A percentile compares a stretch with the other conserved stretches of the same genome.
Conservation (phyloP, 2,329 filamentous ascomycete genomes). For the Fusarium sterilihyphosum region DNA sequence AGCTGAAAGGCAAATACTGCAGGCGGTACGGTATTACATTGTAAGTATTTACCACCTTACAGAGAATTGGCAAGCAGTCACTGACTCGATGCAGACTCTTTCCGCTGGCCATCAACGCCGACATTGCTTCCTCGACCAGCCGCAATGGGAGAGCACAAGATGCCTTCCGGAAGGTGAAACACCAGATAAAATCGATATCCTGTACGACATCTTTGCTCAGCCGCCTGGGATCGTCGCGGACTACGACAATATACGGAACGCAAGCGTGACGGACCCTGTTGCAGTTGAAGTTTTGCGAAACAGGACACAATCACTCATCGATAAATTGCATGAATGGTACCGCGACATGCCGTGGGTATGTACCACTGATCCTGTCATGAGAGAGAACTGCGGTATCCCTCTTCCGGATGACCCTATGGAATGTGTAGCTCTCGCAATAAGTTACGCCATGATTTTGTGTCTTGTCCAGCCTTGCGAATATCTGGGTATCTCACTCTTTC, state of each 20-base stretch:
- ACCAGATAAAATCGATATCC: neutral
- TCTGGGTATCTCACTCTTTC: neutral
- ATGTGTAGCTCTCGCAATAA: neutral
- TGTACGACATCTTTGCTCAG: slow-evolving; percentile 16
- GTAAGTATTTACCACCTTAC: neutral
- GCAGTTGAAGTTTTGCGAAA: neutral
- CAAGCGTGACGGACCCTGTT: neutral
- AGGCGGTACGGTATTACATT: slow-evolving; percentile 6
- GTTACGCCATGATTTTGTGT: slow-evolving; percentile 16
- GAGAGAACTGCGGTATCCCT: neutral
- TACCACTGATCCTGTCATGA: neutral
- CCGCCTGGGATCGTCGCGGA: slow-evolving; percentile 1
- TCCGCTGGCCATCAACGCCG: slow-evolving; percentile 24
- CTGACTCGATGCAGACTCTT: slow-evolving; percentile 9
- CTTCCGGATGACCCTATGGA: slow-evolving; percentile 6
- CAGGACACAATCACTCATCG: neutral
- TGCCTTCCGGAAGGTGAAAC: neutral
- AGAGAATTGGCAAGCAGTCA: rapidly evolving
- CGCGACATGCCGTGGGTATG: slow-evolving; percentile 1
- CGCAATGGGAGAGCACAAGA: slow-evolving; percentile 11
- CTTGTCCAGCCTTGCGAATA: slow-evolving; percentile 13
- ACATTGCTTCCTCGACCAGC: slow-evolving; percentile 16
- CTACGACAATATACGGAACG: neutral
- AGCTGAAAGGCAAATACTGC: slow-evolving; percentile 13
- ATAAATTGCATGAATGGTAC: slow-evolving; percentile 6